Conservation (phyloP, 768 basidiomycete genomes). For the Cyathus striatus region DNA sequence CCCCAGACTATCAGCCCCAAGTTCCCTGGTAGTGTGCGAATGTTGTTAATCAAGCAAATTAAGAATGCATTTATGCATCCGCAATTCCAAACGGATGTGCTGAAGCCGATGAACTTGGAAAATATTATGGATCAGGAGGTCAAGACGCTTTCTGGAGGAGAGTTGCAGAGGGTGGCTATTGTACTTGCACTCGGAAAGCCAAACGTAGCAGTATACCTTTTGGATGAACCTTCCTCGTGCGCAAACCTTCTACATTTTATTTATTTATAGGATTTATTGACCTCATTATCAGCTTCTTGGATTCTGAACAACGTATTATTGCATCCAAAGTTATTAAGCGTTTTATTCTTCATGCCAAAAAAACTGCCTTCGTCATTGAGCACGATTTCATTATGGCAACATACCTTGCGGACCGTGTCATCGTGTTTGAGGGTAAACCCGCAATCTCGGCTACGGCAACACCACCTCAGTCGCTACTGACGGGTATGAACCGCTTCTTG, state of each 20-base stretch:
- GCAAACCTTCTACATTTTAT: slow-evolving; percentile 12
- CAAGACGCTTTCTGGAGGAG: slow-evolving; percentile 97
- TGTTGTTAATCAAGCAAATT: slow-evolving; percentile 91
- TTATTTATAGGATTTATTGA: no score
- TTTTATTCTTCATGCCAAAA: slow-evolving; percentile 94
- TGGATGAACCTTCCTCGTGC: slow-evolving; percentile 89
- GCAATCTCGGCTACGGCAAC: slow-evolving; percentile 87
- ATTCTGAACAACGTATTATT: slow-evolving; percentile 99
- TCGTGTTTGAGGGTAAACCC: slow-evolving; percentile 86
- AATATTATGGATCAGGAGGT: slow-evolving; percentile 97
- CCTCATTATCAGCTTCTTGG: slow-evolving; percentile 65
- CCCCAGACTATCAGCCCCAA: slow-evolving; percentile 98
- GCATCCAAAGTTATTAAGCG: slow-evolving; percentile 98
- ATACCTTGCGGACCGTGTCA: slow-evolving; percentile 96
- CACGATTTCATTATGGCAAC: slow-evolving; percentile 99
- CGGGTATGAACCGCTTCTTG: slow-evolving; percentile 98
- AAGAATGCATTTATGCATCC: slow-evolving; percentile 96
- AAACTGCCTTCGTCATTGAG: slow-evolving; percentile 98
- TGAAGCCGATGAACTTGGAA: slow-evolving; percentile 97
- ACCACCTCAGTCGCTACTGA: slow-evolving; percentile 91
- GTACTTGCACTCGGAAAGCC: slow-evolving; percentile 90
- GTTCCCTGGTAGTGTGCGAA: slow-evolving; percentile 95
- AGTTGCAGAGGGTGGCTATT: slow-evolving; percentile 96
- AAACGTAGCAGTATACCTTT: slow-evolving; percentile 83
- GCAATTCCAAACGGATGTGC: slow-evolving; percentile 98